A percentile compares a stretch with the other conserved stretches of the same genome.
phyloP scores from a whole-genome alignment of 1,139 yeast genomes.

The Pichia terricola region DNA sequence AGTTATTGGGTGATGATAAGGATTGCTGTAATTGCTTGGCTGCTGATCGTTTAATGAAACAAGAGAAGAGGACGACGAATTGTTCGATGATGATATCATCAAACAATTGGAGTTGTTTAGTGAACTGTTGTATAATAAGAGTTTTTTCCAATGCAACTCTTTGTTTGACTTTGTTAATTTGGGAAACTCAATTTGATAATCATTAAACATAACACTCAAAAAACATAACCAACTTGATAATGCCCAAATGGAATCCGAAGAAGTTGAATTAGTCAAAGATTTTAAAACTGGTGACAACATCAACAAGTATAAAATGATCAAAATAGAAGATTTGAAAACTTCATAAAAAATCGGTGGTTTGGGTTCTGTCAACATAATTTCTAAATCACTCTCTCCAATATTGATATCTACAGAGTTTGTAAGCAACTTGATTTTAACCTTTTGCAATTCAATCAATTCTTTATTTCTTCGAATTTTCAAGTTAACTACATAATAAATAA shows the following conservation, averaged over 20 bases:
- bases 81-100: background rate
- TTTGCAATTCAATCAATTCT: conserved; percentile 22
- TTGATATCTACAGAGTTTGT: conserved; percentile 4
- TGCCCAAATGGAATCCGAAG: conserved; percentile 95
- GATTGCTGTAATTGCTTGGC: background rate
- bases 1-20: background rate
- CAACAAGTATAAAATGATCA: conserved; percentile 61
- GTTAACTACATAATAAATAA: conserved; percentile 22
- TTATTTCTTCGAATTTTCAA: conserved; percentile 19
- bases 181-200: conserved; percentile 41
- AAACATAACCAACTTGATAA: conserved; percentile 69
- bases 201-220: conserved; percentile 58
- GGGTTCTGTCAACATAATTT: conserved; percentile 20
- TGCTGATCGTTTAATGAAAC: background rate
- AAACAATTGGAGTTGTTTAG: too few relatives aligned
- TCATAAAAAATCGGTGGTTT: conserved; percentile 23
- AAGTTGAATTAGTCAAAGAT: conserved; percentile 78
- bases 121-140: conserved; percentile 11
- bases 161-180: conserved; percentile 17
- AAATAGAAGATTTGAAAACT: conserved; percentile 50
- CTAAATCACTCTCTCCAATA: conserved; percentile 7
- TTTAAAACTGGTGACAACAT: conserved; percentile 84
- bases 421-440: conserved; percentile 19
- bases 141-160: conserved; percentile 10
- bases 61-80: background rate